These are phyloP conservation scores for Geranium rotundifolium DNA, from an alignment of 345 rosid species.

Conservation along the genomic window DNA sequence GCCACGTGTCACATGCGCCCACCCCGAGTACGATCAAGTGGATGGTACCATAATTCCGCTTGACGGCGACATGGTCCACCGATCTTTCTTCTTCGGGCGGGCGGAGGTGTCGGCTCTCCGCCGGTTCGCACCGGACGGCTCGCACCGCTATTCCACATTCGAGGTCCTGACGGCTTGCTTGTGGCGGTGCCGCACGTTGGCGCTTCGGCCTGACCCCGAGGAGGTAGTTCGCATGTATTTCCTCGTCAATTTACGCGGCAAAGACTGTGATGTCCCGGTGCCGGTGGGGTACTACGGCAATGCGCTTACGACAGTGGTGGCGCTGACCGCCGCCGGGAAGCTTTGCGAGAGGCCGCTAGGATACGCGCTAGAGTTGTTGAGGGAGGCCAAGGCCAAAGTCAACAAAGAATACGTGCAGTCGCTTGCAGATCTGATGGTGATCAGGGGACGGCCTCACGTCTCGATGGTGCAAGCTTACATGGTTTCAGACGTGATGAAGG, in stretches of 20 bases:
- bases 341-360: conserved; percentile 7
- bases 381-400: conserved; percentile 10
- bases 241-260: background rate
- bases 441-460: background rate
- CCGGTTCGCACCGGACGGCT: background rate
- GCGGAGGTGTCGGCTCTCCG: conserved; percentile 3
- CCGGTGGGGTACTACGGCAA: conserved; percentile 18
- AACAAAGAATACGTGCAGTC: conserved; percentile 14
- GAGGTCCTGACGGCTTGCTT: conserved; percentile 13
- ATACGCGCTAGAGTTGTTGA: conserved; percentile 5
- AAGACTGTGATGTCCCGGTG: conserved; percentile 2
- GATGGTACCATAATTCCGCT: too few relatives aligned
- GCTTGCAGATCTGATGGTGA: conserved; percentile 9
- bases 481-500: conserved; percentile 6
- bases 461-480: background rate
- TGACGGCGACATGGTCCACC: conserved; percentile 1
- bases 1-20: conserved; percentile 7
- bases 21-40: conserved; percentile 9
- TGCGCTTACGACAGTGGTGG: conserved; percentile 3
- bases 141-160: conserved; percentile 6
- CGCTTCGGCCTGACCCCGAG: conserved; percentile 8
- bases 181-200: conserved; percentile 20
- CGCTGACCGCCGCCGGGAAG: conserved; percentile 5
- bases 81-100: conserved; percentile 16
- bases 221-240: conserved; percentile 7